Evolutionary conservation across 208 protist genomes (phyloP), one percentile per base, ranked within the genome.

Genomic region (Vickermania spadyakhi): DNA sequence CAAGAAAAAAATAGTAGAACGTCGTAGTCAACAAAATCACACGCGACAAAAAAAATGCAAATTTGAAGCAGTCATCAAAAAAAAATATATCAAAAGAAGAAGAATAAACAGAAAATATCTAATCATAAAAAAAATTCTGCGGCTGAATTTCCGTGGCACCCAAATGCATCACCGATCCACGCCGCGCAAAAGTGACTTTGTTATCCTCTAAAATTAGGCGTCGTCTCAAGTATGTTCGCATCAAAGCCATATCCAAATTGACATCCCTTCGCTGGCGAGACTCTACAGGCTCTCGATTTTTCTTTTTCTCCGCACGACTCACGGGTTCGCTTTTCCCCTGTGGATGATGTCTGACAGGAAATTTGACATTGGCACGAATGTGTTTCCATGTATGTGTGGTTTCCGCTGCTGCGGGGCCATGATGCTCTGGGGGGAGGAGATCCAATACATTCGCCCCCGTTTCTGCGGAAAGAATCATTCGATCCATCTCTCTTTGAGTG

Each of bases 391-490:
- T 45, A 18, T 45, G 36, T 45, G 36, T 45, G 11, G 36, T 45
- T 45, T 45, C 36, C 36, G 36, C 36, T 18, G 36, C 18, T 7
- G 36, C 36, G 18, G 36, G 36, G 18, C 36, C 36, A 18, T 18
- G 36, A 45, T 45, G 36, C 36, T 45, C 36, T 45, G 36, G 36
- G 58, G 61, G 61, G n/a, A 52, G 72, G 22, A 73, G 13, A 11
- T 79, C 62, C 11, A 88, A 65, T 14, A 88, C 58, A 63, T 84
- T 75, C 52, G 79, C 60, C 28, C 75, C 81, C 4, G 63, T 77
- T 52, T 88, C 72, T 25, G 72, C 68, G 3, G 81, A 88, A 7
- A 88, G 63, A 59, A 90, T 66, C 79, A 90, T 90, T 29, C 79
- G 75, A 53, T 86, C 74, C 78, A 90, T 90, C 66, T 90, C 83